Conservation (phyloP, 495 filamentous ascomycete genomes). For the Penicillium dipodomyicola region DNA sequence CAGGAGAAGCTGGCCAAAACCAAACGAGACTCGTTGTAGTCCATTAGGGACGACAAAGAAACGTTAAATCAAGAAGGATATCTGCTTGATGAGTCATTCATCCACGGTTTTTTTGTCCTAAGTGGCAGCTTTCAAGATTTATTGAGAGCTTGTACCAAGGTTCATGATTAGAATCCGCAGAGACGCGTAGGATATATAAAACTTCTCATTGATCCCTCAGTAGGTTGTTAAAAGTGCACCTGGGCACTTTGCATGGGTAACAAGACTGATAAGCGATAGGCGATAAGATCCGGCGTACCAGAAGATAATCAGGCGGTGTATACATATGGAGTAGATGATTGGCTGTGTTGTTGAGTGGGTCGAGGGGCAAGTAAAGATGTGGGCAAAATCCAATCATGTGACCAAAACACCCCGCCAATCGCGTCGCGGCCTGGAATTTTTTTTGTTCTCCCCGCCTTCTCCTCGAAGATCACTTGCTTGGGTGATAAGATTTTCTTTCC, state of each 20-base stretch:
- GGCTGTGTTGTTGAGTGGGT: background rate
- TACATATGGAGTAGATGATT: accelerated
- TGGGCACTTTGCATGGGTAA: background rate
- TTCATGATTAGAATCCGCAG: background rate
- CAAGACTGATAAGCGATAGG: constrained; percentile 2
- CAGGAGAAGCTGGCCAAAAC: background rate
- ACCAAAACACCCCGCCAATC: constrained; percentile 4
- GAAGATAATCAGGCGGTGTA: background rate
- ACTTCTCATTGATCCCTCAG: background rate
- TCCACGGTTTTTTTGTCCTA: background rate
- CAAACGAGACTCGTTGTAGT: background rate
- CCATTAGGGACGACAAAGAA: background rate
- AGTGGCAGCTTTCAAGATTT: background rate
- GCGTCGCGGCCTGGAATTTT: constrained; percentile 4
- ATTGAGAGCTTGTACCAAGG: background rate
- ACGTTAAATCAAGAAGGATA: background rate
- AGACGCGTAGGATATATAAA: background rate
- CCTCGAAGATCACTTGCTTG: background rate
- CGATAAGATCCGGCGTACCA: background rate
- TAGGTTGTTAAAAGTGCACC: background rate
- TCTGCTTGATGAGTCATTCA: background rate
- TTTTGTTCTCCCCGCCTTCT: constrained; percentile 17
- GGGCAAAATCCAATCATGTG: constrained; percentile 1
- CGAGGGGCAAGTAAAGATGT: background rate
- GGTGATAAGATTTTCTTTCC: constrained; percentile 5